Percentiles rank a stretch among this genome's conserved stretches.
Conservation (phyloP, 2,329 filamentous ascomycete genomes). For the Lomentospora prolificans region DNA sequence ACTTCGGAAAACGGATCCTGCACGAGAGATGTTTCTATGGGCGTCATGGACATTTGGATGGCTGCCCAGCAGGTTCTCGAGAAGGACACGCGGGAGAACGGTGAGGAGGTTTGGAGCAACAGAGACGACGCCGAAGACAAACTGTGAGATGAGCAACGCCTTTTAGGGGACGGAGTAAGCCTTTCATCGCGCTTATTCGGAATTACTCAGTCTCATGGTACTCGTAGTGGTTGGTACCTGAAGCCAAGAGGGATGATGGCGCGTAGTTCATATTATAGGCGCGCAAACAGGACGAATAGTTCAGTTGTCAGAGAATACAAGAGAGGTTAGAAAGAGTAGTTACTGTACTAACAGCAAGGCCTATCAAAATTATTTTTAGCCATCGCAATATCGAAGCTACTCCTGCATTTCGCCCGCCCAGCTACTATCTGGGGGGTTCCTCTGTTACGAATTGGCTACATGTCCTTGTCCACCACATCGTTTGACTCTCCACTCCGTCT, state of each 20-base stretch:
- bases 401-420: too few relatives aligned
- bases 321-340: background rate
- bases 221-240: too few relatives aligned
- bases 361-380: too few relatives aligned
- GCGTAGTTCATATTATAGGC: background rate
- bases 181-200: too few relatives aligned
- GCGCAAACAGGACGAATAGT: background rate
- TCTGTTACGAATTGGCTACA: too few relatives aligned
- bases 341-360: background rate
- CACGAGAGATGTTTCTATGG: conserved; percentile 7
- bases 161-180: too few relatives aligned
- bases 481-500: background rate
- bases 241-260: background rate
- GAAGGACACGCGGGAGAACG: too few relatives aligned
- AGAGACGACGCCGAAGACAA: background rate
- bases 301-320: background rate
- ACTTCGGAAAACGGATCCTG: background rate
- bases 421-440: too few relatives aligned
- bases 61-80: conserved; percentile 21
- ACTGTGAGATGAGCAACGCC: too few relatives aligned
- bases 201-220: too few relatives aligned
- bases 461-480: background rate
- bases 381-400: too few relatives aligned
- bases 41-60: conserved; percentile 21
- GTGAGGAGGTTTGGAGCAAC: background rate